Base-by-base conservation (phyloP, 2,329 filamentous ascomycete genomes). In the Clonostachys sp. region DNA sequence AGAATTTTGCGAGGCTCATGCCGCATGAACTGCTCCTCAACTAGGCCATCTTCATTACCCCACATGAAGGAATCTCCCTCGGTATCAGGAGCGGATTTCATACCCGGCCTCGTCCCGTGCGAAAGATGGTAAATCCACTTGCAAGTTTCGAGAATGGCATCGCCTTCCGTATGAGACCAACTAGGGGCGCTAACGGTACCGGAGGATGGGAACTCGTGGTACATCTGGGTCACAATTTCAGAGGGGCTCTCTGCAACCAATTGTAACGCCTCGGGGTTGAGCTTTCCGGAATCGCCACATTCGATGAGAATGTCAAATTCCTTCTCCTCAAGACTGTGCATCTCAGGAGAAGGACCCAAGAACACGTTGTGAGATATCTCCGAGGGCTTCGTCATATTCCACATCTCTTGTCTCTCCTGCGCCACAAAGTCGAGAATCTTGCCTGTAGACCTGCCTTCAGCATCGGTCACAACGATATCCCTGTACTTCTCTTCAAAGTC, bases 381-480 rank as follows among this genome's bases (percentile, higher is more conserved):
- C 1, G 91, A 91, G 4, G 91, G 86, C 57, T 83, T 83, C 12
- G 92, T 91, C 92, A 97, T 96, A 50, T 78, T 78, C 64, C 88
- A 91, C 92, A 99, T 97, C 69, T 99, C 94, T 44, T 81, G 68
- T 48, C 91, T 80, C 65, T 99, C 94, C 71, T 90, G 89, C 56
- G 88, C 85, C 61, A 89, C 89, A 62, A 99, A 94, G 65, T 97
- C 91, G 58, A 95, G 76, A 20, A 94, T 84, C 16, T 84, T 80
- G 30, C 88, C 89, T 0, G 89, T 95, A 57, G 85, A 69, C 39
- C 77, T 75, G 10, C 91, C 91, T 34, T 74, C 67, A 1, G 85
- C 83, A 65, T 95, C 84, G 42, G 92, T 72, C 4, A 89, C 82
- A 14, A 99, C 83, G 24, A 96, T 72, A 8, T 87, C 75, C 2